phyloP scores from a whole-genome alignment of 2,329 filamentous ascomycete species.

The Aspergillus sojae region DNA sequence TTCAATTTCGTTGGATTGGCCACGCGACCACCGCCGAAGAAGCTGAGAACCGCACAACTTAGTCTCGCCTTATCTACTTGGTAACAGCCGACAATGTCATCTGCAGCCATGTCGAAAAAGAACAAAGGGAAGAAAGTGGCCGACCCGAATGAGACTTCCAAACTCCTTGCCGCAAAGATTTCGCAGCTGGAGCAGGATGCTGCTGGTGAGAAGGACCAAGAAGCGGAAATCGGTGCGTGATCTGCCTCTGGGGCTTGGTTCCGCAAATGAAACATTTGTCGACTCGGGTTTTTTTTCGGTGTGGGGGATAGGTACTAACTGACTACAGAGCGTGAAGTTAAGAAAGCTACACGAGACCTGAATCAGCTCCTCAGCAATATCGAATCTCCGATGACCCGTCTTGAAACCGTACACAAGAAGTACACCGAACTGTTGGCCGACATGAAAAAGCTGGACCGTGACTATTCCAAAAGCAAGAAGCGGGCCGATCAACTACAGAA shows the following conservation, averaged over 20 bases:
- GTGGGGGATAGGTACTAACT: conserved; percentile 22
- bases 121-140: conserved; percentile 80
- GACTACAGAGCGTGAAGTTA: conserved; percentile 81
- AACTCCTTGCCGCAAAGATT: conserved; percentile 89
- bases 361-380: conserved; percentile 82
- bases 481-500: conserved; percentile 92
- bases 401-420: conserved; percentile 86
- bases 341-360: conserved; percentile 89
- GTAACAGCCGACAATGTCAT: conserved; percentile 41
- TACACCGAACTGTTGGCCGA: conserved; percentile 90
- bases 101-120: conserved; percentile 67
- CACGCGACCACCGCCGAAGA: conserved; percentile 50
- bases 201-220: conserved; percentile 91
- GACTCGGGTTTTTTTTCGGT: neutral
- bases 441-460: conserved; percentile 93
- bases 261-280: neutral
- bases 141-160: conserved; percentile 86
- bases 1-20: conserved; percentile 43
- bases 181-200: conserved; percentile 93
- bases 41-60: conserved; percentile 41
- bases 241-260: conserved; percentile 4
- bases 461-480: conserved; percentile 95
- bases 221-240: conserved; percentile 86
- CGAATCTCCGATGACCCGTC: conserved; percentile 88
- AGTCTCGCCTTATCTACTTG: neutral